These are phyloP conservation scores for Sclerotinia spermophila DNA, from an alignment of 2,329 filamentous ascomycete genomes.

Conservation along the genomic window DNA sequence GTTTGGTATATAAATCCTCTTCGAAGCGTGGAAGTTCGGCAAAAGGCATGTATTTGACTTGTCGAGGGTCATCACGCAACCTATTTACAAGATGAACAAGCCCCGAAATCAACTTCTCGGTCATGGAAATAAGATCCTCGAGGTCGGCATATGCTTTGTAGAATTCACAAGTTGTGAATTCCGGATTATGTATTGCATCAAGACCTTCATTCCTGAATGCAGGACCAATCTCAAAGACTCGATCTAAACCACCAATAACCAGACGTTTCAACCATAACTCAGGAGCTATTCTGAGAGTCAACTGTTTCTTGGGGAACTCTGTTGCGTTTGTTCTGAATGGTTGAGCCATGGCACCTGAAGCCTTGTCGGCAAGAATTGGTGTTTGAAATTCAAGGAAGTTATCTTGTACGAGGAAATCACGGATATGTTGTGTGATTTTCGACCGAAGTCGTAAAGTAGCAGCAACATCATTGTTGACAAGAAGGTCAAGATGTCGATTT, in stretches of 20 bases:
- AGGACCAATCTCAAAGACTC: conserved; percentile 88
- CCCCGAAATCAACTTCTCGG: conserved; percentile 64
- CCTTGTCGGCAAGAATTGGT: conserved; percentile 76
- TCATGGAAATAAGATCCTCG: conserved; percentile 68
- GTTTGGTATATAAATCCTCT: conserved; percentile 46
- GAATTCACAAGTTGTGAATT: conserved; percentile 97
- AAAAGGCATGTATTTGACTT: conserved; percentile 25
- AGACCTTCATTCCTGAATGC: conserved; percentile 92
- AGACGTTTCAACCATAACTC: conserved; percentile 94
- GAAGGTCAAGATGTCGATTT: conserved; percentile 80
- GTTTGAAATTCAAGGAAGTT: conserved; percentile 87
- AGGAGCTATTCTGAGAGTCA: conserved; percentile 84
- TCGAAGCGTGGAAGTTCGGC: conserved; percentile 46
- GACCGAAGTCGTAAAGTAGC: conserved; percentile 73
- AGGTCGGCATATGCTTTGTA: conserved; percentile 84
- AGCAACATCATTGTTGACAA: conserved; percentile 66
- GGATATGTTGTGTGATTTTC: conserved; percentile 68
- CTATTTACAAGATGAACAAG: conserved; percentile 52
- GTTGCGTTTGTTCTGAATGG: conserved; percentile 80
- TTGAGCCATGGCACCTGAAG: conserved; percentile 82
- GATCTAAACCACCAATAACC: conserved; percentile 82
- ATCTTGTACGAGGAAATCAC: conserved; percentile 66
- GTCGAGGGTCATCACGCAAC: conserved; percentile 45
- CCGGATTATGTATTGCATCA: conserved; percentile 89
- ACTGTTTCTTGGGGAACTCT: conserved; percentile 66